Percentiles rank a stretch among this genome's conserved stretches.
Conservation (phyloP, 192 early-diverging fungal species). For the Coemansia sp. region DNA sequence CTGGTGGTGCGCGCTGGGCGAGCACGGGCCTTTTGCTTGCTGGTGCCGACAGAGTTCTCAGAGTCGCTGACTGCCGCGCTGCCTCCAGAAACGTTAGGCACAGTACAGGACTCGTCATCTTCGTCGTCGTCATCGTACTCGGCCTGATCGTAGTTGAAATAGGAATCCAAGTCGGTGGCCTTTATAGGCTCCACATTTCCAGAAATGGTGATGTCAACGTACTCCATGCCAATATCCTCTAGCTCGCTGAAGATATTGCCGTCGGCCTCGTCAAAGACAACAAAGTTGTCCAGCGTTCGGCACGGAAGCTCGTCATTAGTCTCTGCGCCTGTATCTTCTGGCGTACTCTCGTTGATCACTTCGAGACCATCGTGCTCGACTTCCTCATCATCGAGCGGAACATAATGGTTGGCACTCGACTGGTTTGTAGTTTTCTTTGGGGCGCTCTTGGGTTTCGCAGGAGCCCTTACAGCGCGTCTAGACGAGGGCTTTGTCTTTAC, state of each 20-base stretch:
- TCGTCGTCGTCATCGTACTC: constrained; percentile 43
- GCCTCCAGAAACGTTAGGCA: constrained; percentile 9
- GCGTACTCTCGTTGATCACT: constrained; percentile 50
- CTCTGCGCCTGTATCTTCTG: constrained; percentile 22
- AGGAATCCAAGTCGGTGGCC: constrained; percentile 20
- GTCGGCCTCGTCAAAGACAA: constrained; percentile 51
- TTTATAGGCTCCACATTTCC: constrained; percentile 58
- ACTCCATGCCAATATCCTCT: constrained; percentile 57
- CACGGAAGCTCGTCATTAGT: constrained; percentile 47
- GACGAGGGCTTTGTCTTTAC: constrained; percentile 3
- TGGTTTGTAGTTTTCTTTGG: background rate
- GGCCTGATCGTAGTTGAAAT: constrained; percentile 33
- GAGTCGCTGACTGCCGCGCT: constrained; percentile 11
- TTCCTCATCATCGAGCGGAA: constrained; percentile 28
- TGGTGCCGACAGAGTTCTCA: constrained; percentile 3
- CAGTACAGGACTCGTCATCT: constrained; percentile 32
- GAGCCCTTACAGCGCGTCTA: background rate
- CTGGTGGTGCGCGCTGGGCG: constrained; percentile 42
- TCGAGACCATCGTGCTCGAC: constrained; percentile 51
- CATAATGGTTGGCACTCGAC: constrained; percentile 12
- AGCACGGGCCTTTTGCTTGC: background rate
- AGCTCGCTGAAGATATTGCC: constrained; percentile 43
- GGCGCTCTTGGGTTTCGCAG: background rate
- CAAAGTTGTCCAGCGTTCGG: constrained; percentile 61
- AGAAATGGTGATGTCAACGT: constrained; percentile 48